phyloP scores from a whole-genome alignment of 495 filamentous ascomycete genomes.

The Penicillium robsamsonii region DNA sequence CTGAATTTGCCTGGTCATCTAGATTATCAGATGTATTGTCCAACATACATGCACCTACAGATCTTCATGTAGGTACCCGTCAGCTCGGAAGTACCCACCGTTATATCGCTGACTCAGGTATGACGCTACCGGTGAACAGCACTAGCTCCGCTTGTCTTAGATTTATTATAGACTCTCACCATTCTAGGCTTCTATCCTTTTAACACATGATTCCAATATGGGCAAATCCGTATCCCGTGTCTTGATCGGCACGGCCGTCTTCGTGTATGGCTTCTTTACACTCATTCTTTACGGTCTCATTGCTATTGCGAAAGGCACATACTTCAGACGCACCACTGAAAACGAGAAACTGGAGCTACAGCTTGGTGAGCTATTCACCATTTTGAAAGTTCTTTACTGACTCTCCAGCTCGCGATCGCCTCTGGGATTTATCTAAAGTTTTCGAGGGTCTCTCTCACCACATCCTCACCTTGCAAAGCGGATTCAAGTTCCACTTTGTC shows the following conservation, averaged over 20 bases:
- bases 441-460: conserved; percentile 44
- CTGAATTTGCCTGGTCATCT: background rate
- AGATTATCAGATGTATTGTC: background rate
- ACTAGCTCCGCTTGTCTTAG: background rate
- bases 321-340: conserved; percentile 36
- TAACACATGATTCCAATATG: conserved; percentile 23
- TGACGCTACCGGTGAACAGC: background rate
- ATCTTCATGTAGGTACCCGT: background rate
- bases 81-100: background rate
- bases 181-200: background rate
- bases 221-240: conserved; percentile 17
- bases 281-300: conserved; percentile 29
- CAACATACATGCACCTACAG: background rate
- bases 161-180: background rate
- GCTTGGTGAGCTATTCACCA: conserved; percentile 29
- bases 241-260: conserved; percentile 20
- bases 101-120: conserved; percentile 6
- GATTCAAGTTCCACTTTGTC: conserved; percentile 54
- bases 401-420: conserved; percentile 36
- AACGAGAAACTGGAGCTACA: conserved; percentile 40
- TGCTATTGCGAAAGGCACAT: conserved; percentile 27
- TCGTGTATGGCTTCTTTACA: conserved; percentile 39
- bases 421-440: conserved; percentile 47
- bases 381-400: background rate
- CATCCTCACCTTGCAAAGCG: conserved; percentile 46